A percentile compares a stretch with the other conserved stretches of the same genome.
Conservation (phyloP, 2,329 filamentous ascomycete genomes). For the Cytospora schulzeri region DNA sequence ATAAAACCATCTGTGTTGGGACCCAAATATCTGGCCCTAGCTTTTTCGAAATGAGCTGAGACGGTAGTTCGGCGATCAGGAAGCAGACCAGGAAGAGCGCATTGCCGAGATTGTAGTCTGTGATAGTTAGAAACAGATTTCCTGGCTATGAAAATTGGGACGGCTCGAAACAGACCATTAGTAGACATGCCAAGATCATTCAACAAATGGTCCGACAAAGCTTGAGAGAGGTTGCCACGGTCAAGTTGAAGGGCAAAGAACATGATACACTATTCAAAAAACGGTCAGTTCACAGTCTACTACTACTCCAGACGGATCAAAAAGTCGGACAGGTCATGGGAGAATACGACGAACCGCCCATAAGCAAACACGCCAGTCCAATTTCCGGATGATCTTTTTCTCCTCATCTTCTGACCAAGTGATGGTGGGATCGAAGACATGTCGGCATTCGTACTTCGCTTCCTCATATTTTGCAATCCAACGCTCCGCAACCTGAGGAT, state of each 20-base stretch:
- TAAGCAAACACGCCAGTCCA: conserved; percentile 43
- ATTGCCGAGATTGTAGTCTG: conserved; percentile 52
- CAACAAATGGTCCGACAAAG: conserved; percentile 63
- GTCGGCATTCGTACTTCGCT: conserved; percentile 53
- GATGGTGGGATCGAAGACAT: conserved; percentile 56
- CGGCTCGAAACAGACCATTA: conserved; percentile 40
- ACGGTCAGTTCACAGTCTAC: conserved; percentile 27
- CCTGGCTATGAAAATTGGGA: background rate
- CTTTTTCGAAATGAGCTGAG: conserved; percentile 59
- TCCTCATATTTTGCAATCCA: conserved; percentile 41
- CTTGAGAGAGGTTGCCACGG: conserved; percentile 60
- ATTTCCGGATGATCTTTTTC: conserved; percentile 52
- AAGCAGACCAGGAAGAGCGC: conserved; percentile 55
- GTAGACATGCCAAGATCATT: conserved; percentile 50
- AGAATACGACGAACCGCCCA: conserved; percentile 37
- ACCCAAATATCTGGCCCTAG: conserved; percentile 36
- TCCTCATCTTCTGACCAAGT: conserved; percentile 58
- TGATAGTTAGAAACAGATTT: background rate
- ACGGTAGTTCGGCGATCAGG: conserved; percentile 58
- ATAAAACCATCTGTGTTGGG: conserved; percentile 35
- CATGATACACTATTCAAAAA: conserved; percentile 50
- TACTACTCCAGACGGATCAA: background rate
- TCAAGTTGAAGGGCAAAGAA: conserved; percentile 66
- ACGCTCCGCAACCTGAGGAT: conserved; percentile 35
- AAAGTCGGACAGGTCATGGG: background rate